Base-by-base conservation (phyloP, 345 rosid genomes). In the Gossypium rotundifolium region DNA sequence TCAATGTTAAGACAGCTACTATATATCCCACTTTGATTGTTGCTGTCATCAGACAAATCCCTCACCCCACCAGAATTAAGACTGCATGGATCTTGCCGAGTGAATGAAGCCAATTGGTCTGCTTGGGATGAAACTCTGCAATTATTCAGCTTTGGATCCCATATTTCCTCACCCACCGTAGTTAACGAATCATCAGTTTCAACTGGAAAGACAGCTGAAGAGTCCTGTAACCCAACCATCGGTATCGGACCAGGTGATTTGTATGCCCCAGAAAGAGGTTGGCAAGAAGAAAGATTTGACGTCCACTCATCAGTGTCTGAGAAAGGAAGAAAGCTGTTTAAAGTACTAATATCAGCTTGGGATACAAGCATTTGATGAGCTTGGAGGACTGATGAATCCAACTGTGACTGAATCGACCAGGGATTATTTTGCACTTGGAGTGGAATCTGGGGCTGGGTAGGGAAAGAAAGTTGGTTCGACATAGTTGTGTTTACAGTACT, bases 141-240 rank as follows among this genome's bases (percentile, higher is more conserved):
- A 79, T 86, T 86, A 72, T 75, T 89, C 65, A 85, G 75, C 77
- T 85, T 96, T 69, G 78, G 88, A 78, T 93, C 96, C 99, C 97
- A 93, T 71, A 84, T 67, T 55, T 91, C 93, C 53, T 87, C 92
- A 80, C 84, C 83, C 42, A 79, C 61, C 3, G 72, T 61, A 74
- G 89, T 79, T 27, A 83, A 20, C 2, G 88, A 58, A 8, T 92
- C 84, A 81, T 88, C 89, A 48, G 76, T 80, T 63, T 80, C 87
- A 68, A 86, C 91, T 6, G 87, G 64, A 65, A 84, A 76, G 18
- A 78, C 29, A 7, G 77, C 59, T 13, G 91, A 61, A 49, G 87
- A 79, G 45, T 93, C 96, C 75, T 86, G 93, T 65, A 85, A 73
- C 48, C 93, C 87, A 51, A 80, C 84, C 80, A 87, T 52, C 7